Base-by-base conservation (phyloP, 495 filamentous ascomycete species). In the Aspergillus steynii region DNA sequence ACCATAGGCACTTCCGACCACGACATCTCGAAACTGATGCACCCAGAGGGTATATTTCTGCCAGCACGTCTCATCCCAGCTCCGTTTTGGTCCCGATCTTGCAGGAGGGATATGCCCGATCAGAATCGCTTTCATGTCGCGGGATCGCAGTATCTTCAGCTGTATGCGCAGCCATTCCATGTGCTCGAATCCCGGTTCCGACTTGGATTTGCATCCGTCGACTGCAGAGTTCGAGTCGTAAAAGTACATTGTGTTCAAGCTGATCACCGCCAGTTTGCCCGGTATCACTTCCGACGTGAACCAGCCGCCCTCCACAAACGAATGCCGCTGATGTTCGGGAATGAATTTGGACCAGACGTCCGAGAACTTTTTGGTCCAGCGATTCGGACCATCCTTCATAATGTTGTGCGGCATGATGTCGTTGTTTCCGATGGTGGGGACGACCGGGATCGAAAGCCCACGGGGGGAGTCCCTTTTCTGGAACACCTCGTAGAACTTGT, bases 381-480 rank as follows among this genome's bases (percentile, higher is more conserved):
- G 78, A 68, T 97, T 97, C 5, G 95, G 94, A 2, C 94, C 95
- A 6, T 84, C 74, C 52, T 86, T 75, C 68, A 99, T 85, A 68
- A 98, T 97, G 65, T 99, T 99, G 75, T 99, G 95, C 1, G 95
- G 95, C 63, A 96, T 86, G 56, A 99, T 90, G 63, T 99, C 95
- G 74, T 99, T 99, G 74, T 99, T 99, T 10, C 95, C 95, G 57
- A 97, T 86, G 0, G 88, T 97, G 4, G 95, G 92, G 1, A 99
- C 78, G 14, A 98, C 85, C 10, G 96, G 95, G 28, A 99, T 85
- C 20, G 77, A 73, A 56, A 92, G 80, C 25, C 85, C 83, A 32
- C 80, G 81, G n/a, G 85, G 75, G 2, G 66, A 56, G 9, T 56
- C 58, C 49, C 81, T 74, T 25, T 77, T 74, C 48, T 77, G 80